phyloP scores from a whole-genome alignment of 129 eudicot genomes.

The Helianthus tuberosus region DNA sequence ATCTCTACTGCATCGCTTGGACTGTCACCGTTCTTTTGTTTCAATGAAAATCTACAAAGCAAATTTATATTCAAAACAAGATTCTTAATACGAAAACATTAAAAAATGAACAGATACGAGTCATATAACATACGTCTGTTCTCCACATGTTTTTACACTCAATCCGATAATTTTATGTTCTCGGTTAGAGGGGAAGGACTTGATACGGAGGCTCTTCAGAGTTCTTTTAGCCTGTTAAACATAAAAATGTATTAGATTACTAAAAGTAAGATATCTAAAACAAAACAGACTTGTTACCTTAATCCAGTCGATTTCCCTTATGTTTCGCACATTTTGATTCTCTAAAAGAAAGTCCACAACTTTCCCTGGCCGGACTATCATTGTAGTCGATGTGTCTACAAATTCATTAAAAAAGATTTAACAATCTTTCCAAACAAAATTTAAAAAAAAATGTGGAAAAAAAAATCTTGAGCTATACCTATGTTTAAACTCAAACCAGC shows the following conservation, averaged over 20 bases:
- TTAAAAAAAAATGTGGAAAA: neutral
- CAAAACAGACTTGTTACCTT: constrained; percentile 44
- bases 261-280: neutral
- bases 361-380: constrained; percentile 80
- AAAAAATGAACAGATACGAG: neutral
- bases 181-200: constrained; percentile 48
- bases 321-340: constrained; percentile 63
- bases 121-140: constrained; percentile 53
- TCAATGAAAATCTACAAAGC: constrained; percentile 56
- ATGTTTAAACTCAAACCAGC: constrained; percentile 76
- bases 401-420: neutral
- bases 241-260: neutral
- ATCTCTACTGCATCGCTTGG: constrained; percentile 38
- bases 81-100: neutral
- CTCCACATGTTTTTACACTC: constrained; percentile 68
- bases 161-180: constrained; percentile 80
- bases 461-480: constrained; percentile 41
- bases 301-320: constrained; percentile 66
- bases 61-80: neutral
- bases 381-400: constrained; percentile 76
- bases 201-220: constrained; percentile 73
- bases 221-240: constrained; percentile 67
- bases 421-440: neutral
- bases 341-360: constrained; percentile 68
- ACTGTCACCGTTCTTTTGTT: constrained; percentile 43